These are phyloP conservation scores for Porogramme epimiltina DNA, from an alignment of 1,284 basidiomycete genomes.

Conservation along the genomic window DNA sequence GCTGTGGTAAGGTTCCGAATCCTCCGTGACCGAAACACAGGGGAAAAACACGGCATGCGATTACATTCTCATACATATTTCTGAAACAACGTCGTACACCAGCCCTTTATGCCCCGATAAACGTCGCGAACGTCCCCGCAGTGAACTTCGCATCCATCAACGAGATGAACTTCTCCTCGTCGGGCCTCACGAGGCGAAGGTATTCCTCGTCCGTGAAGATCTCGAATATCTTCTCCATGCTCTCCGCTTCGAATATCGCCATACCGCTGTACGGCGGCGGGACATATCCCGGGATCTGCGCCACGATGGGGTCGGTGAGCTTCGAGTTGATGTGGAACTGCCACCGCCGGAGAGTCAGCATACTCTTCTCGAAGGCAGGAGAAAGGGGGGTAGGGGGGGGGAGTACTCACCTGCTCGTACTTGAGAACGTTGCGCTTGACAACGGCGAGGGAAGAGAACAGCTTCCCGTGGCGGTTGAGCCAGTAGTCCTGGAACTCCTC, in stretches of 20 bases:
- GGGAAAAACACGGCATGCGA: too few relatives aligned
- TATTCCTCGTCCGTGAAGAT: conserved; percentile 20
- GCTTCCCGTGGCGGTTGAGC: conserved; percentile 15
- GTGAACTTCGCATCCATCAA: too few relatives aligned
- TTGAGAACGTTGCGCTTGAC: conserved; percentile 20
- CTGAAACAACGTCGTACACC: too few relatives aligned
- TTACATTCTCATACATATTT: too few relatives aligned
- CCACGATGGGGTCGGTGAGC: neutral
- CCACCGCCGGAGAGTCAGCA: neutral
- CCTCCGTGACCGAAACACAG: too few relatives aligned
- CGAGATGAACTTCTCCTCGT: neutral
- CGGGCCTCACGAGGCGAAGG: neutral
- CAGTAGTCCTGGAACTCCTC: conserved; percentile 22
- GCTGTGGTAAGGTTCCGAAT: too few relatives aligned
- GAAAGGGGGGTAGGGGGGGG: too few relatives aligned
- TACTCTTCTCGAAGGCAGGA: too few relatives aligned
- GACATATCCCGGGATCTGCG: neutral
- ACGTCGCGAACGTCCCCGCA: too few relatives aligned
- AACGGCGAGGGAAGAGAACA: conserved; percentile 20
- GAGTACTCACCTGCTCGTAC: conserved; percentile 23
- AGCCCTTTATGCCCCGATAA: too few relatives aligned
- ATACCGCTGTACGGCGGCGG: conserved; percentile 15
- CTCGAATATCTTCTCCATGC: conserved; percentile 17
- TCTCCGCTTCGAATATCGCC: conserved; percentile 19
- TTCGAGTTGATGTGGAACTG: conserved; percentile 3